These are phyloP conservation scores for Beauveria varroae DNA, from an alignment of 2,329 filamentous ascomycete species.

Conservation along the genomic window DNA sequence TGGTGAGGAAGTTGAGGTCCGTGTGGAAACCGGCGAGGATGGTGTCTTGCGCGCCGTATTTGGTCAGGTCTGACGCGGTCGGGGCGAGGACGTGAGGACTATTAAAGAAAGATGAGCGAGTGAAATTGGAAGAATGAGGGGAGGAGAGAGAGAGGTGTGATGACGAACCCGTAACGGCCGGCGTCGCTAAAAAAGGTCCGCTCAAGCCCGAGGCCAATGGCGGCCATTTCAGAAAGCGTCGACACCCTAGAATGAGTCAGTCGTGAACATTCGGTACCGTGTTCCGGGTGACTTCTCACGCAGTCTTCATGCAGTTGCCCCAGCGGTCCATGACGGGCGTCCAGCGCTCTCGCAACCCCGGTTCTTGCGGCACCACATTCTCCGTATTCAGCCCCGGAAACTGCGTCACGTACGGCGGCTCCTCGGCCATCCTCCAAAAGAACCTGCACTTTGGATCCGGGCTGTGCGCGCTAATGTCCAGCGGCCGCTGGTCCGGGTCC, in stretches of 20 bases:
- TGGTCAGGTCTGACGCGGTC: conserved; percentile 49
- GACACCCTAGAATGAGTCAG: conserved; percentile 33
- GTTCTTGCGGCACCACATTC: conserved; percentile 46
- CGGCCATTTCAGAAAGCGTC: conserved; percentile 51
- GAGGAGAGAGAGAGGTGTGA: background rate
- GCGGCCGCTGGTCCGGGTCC: conserved; percentile 45
- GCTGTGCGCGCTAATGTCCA: conserved; percentile 48
- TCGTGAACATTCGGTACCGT: too few species aligned
- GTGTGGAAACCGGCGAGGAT: conserved; percentile 58
- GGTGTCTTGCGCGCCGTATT: conserved; percentile 46
- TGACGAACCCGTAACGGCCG: conserved; percentile 44
- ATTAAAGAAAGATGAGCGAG: background rate
- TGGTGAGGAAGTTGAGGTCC: conserved; percentile 58
- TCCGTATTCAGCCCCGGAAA: conserved; percentile 49
- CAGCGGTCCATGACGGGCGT: conserved; percentile 47
- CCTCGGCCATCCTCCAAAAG: conserved; percentile 54
- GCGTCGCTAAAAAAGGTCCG: conserved; percentile 46
- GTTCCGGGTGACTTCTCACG: conserved; percentile 25
- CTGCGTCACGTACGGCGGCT: conserved; percentile 44
- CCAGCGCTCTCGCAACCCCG: conserved; percentile 44
- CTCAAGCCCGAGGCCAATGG: conserved; percentile 47
- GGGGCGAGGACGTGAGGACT: conserved; percentile 56
- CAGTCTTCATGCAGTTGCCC: conserved; percentile 53
- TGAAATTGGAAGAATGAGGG: background rate
- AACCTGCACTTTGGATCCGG: conserved; percentile 57